These are phyloP conservation scores for Leccinellum rugosiceps DNA, from an alignment of 768 basidiomycete genomes.

Conservation along the genomic window DNA sequence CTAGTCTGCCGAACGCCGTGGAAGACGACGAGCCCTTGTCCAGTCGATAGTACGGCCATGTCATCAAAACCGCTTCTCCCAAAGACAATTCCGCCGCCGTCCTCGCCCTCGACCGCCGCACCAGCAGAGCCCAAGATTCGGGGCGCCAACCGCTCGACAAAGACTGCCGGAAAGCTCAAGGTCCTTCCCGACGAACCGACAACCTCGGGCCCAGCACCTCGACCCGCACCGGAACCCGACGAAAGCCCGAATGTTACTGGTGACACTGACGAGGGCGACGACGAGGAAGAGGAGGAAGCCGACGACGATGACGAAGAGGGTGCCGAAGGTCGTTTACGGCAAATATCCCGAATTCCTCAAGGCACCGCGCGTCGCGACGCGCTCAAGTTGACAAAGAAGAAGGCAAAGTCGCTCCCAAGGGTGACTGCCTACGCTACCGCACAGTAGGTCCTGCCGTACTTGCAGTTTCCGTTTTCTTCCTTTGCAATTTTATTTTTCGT, in stretches of 20 bases:
- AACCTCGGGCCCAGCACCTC: constrained; percentile 33
- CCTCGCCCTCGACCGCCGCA: constrained; percentile 4
- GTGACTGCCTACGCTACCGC: constrained; percentile 98
- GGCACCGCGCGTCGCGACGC: constrained; percentile 93
- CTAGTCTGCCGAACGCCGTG: constrained; percentile 6
- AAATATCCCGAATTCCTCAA: constrained; percentile 90
- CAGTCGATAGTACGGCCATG: constrained; percentile 18
- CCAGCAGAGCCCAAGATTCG: constrained; percentile 52
- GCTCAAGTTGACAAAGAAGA: constrained; percentile 86
- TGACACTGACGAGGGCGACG: constrained; percentile 72
- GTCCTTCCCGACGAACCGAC: constrained; percentile 85
- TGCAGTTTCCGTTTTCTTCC: background rate
- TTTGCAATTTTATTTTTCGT: background rate
- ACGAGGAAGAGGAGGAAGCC: constrained; percentile 53
- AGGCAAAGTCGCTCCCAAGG: constrained; percentile 85
- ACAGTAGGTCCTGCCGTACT: constrained; percentile 44
- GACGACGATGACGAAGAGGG: constrained; percentile 50
- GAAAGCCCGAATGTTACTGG: constrained; percentile 50
- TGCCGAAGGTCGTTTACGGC: constrained; percentile 56
- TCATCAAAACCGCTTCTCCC: constrained; percentile 31
- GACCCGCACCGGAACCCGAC: constrained; percentile 25
- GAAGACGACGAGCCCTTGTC: constrained; percentile 15
- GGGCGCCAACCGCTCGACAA: constrained; percentile 76
- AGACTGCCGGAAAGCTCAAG: constrained; percentile 82
- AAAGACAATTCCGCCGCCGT: constrained; percentile 23